Evolutionary conservation across 2,329 filamentous ascomycete species (phyloP), one percentile per base, ranked within the genome.

Genomic region (Beauveria asiatica): DNA sequence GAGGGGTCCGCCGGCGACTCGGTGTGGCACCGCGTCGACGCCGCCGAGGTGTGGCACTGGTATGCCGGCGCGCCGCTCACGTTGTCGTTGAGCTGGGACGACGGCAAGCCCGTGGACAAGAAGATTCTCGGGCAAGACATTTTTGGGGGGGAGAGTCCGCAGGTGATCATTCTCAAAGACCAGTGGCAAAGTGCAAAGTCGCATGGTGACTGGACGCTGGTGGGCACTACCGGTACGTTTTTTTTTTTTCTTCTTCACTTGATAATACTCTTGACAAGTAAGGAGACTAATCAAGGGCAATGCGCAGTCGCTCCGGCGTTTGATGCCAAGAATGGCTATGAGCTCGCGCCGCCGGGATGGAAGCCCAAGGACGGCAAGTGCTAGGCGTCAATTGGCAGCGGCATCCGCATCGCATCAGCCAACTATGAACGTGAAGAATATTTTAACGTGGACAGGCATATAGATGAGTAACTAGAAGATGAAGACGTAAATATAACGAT

Each of bases 41-140:
- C 76, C 2, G 75, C 69, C 44, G 78, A 82, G 65, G 68, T 79
- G 5, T 83, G 80, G 80, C 80, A 83, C 65, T 75, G 78, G 68
- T 82, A 82, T 53, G 79, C 77, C 6, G 80, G 80, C 8, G 78
- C 80, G 8, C 79, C 79, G 0, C 65, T 83, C 52, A 73, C 68
- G 11, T 67, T 82, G 8, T 77, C 73, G 2, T 68, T 81, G 1
- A 78, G 77, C 1, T 66, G 62, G 19, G 67, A 81, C 53, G 72
- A 81, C 58, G 78, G 78, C 1, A 68, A 10, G 44, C 42, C 56
- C 5, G 23, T 57, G 21, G 50, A 48, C 17, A 58, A 51, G 55
- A 58, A 61, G 8, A 64, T 73, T 23, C 70, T 81, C 7, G 79
- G 78, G 0, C 70, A 70, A 17, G 72, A 79, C 45, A 59, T 80